Evolutionary conservation across 176 grass and related monocot genomes (phyloP).

Genomic region (Cenchrus purpureus): DNA sequence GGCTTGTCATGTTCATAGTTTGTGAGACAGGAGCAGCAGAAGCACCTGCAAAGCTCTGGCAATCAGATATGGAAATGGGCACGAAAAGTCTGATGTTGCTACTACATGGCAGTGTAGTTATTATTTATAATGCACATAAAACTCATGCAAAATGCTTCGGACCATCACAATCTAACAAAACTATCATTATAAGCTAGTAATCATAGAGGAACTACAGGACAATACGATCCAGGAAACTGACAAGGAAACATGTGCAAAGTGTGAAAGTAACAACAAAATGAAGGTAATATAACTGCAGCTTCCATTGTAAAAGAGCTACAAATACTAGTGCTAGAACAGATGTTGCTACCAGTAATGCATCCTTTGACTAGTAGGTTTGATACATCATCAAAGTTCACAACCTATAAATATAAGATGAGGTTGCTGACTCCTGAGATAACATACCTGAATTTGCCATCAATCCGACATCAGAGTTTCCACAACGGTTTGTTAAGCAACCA

Average conservation of each 20-base stretch:
- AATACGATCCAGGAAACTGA: not conserved
- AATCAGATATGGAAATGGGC: not conserved
- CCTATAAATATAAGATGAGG: too few relatives aligned
- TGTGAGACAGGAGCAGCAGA: not conserved
- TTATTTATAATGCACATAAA: not conserved
- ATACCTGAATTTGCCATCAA: not conserved
- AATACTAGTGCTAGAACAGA: not conserved
- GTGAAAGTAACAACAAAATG: not conserved
- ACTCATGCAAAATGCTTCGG: not conserved
- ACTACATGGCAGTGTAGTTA: not conserved
- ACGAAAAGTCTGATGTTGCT: not conserved
- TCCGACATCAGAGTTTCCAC: not conserved
- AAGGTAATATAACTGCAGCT: not conserved
- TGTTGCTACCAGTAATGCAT: not conserved
- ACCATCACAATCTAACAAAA: not conserved
- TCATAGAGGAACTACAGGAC: not conserved
- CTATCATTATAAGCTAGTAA: not conserved
- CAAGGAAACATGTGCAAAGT: not conserved
- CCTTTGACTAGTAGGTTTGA: not conserved
- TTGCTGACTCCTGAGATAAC: not conserved
- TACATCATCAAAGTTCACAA: too few relatives aligned
- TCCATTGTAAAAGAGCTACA: not conserved
- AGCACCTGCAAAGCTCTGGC: not conserved
- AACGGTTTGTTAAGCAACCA: not conserved
- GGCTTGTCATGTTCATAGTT: not conserved